These are phyloP conservation scores for Coemansia sp. DNA, from an alignment of 192 early-diverging fungal species.

Conservation along the genomic window DNA sequence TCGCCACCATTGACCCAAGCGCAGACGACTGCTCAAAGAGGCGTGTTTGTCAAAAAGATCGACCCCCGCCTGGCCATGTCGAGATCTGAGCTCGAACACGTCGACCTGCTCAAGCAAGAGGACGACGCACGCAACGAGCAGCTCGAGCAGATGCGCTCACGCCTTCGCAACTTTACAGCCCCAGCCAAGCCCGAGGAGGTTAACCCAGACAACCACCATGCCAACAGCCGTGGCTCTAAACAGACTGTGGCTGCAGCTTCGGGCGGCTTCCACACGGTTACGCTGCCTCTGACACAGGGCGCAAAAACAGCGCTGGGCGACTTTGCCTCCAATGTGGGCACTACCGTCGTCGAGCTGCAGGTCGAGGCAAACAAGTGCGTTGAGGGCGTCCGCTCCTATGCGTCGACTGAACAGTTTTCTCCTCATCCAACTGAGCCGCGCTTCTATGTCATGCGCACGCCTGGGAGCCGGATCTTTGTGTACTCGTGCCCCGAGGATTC, in stretches of 20 bases:
- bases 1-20: background rate
- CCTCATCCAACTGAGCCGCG: constrained; percentile 46
- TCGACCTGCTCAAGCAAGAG: constrained; percentile 49
- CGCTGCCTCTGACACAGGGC: constrained; percentile 40
- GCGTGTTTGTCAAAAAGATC: constrained; percentile 46
- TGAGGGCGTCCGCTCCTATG: constrained; percentile 23
- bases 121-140: constrained; percentile 56
- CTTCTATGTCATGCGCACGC: constrained; percentile 56
- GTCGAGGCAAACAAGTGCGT: constrained; percentile 43
- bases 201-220: constrained; percentile 38
- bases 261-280: constrained; percentile 56
- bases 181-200: constrained; percentile 12
- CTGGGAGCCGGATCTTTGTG: constrained; percentile 47
- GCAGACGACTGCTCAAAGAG: background rate
- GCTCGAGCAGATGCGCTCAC: constrained; percentile 43
- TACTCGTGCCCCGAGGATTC: constrained; percentile 55
- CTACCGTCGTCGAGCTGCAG: constrained; percentile 46
- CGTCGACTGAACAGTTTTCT: constrained; percentile 40
- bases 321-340: constrained; percentile 36
- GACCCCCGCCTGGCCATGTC: constrained; percentile 57
- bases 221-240: constrained; percentile 37
- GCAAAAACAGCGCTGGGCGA: constrained; percentile 29
- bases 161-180: constrained; percentile 24
- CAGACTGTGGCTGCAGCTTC: constrained; percentile 48
- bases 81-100: constrained; percentile 45